Base-by-base conservation (phyloP, 352 stramenopile species). In the Pythium phragmitis region DNA sequence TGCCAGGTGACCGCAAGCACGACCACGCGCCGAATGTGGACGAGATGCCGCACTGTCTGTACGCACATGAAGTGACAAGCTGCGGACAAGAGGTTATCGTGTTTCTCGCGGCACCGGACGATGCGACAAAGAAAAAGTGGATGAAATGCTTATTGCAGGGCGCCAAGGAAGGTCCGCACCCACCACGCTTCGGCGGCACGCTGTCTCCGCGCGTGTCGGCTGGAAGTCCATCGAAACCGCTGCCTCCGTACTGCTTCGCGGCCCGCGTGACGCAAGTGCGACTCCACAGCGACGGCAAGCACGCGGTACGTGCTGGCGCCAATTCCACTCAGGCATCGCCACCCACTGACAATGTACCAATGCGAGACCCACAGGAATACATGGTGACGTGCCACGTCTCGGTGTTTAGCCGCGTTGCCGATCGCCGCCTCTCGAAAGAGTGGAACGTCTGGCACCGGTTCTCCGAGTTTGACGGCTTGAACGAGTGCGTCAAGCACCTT, bases 371-470 rank as follows among this genome's bases (percentile, higher is more conserved):
- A 36, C 37, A 91, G 79, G 77, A 91, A 53, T 91, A 89, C 61
- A 74, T 85, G 72, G 61, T 91, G 36, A 76, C 69, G 30, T 89
- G 79, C 52, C 82, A 76, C 28, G 85, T 78, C 16, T 74, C 82
- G 63, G 51, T 87, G 14, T 85, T 79, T 54, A 91, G 77, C 60
- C 77, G 76, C 30, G 48, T 78, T 43, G 67, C 72, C 3, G 70
- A 69, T 14, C 72, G 76, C 2, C 70, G 78, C 26, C 33, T 91
- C 39, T 68, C 70, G 13, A 91, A 88, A 50, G 72, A 86, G 45
- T 89, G 79, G 82, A 70, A 65, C 30, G 45, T 91, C n/a, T 89
- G 79, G 79, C 76, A 80, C 19, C 78, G 82, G 9, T 89, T 87
- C 56, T 82, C 82, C 13, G 68, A 87, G 52, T 89, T 91, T 60